These are phyloP conservation scores for Debaryomyces subglobosus DNA, from an alignment of 1,139 yeast species.

Conservation along the genomic window DNA sequence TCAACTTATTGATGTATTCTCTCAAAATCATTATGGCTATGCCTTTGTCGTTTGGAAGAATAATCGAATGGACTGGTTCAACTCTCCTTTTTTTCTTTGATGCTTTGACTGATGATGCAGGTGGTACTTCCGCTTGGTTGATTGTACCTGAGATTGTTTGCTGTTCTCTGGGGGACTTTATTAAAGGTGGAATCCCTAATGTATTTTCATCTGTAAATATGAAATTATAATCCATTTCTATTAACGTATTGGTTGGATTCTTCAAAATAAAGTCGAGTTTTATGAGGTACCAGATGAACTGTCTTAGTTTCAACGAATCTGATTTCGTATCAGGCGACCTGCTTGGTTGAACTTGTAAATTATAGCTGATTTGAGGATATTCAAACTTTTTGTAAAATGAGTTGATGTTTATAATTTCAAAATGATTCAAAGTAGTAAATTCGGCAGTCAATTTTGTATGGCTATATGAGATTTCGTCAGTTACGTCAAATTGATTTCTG, in stretches of 20 bases:
- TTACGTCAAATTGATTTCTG: neutral
- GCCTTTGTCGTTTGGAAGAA: conserved; percentile 31
- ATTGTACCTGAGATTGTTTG: neutral
- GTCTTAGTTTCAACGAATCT: conserved; percentile 35
- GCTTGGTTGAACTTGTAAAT: conserved; percentile 7
- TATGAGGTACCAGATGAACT: conserved; percentile 35
- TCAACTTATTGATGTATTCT: conserved; percentile 25
- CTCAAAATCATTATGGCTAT: conserved; percentile 24
- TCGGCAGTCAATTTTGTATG: conserved; percentile 8
- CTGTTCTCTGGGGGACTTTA: conserved; percentile 4
- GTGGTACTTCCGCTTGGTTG: neutral
- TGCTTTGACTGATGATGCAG: conserved; percentile 2
- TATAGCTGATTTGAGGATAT: conserved; percentile 21
- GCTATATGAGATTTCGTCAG: conserved; percentile 22
- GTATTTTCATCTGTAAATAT: conserved; percentile 14
- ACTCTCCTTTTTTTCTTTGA: conserved; percentile 4
- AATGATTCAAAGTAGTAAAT: conserved; percentile 23
- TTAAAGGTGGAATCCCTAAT: conserved; percentile 4
- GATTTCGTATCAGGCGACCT: conserved; percentile 15
- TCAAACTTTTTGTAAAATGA: conserved; percentile 29
- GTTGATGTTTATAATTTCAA: conserved; percentile 32
- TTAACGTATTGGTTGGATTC: conserved; percentile 21
- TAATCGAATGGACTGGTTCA: conserved; percentile 12
- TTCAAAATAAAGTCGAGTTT: conserved; percentile 26
- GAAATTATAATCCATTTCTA: conserved; percentile 19